Percentiles rank a stretch among this genome's conserved stretches.
Conservation (phyloP, 306 rosid species). For the Corylus avellana region DNA sequence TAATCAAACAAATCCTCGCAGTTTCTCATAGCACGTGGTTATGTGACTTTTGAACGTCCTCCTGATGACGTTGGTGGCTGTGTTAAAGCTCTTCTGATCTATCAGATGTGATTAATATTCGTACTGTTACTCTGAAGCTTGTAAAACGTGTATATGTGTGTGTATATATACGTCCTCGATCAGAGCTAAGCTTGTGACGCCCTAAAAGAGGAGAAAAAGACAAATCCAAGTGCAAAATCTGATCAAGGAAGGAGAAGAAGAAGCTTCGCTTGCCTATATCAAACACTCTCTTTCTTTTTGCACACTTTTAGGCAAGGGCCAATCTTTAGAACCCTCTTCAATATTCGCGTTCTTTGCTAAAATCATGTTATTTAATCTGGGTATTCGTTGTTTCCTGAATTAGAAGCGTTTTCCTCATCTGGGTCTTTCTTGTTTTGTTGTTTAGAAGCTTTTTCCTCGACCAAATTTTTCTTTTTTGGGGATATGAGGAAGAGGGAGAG, state of each 20-base stretch:
- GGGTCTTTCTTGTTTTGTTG: conserved; percentile 30
- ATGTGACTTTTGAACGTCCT: too few species aligned
- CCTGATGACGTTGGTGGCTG: not conserved
- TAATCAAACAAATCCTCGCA: not conserved
- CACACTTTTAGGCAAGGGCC: conserved; percentile 8
- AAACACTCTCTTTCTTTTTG: conserved; percentile 2
- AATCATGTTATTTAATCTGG: conserved; percentile 10
- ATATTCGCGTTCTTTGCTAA: not conserved
- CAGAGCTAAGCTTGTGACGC: conserved; percentile 15
- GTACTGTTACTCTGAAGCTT: not conserved
- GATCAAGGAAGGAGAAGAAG: not conserved
- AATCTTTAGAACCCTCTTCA: conserved; percentile 4
- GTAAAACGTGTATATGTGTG: not conserved
- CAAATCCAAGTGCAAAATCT: conserved; percentile 26
- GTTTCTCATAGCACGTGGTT: not conserved
- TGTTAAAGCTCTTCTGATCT: not conserved
- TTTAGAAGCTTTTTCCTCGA: conserved; percentile 26
- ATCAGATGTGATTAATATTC: not conserved
- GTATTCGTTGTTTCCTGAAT: conserved; percentile 17
- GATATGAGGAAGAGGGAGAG: conserved; percentile 97
- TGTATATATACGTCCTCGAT: not conserved
- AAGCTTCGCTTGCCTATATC: conserved; percentile 24
- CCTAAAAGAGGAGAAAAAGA: conserved; percentile 11
- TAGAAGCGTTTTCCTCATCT: conserved; percentile 30
- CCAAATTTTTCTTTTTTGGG: conserved; percentile 18